Base-by-base conservation (phyloP, 345 rosid species). In the Camelina hispida region DNA sequence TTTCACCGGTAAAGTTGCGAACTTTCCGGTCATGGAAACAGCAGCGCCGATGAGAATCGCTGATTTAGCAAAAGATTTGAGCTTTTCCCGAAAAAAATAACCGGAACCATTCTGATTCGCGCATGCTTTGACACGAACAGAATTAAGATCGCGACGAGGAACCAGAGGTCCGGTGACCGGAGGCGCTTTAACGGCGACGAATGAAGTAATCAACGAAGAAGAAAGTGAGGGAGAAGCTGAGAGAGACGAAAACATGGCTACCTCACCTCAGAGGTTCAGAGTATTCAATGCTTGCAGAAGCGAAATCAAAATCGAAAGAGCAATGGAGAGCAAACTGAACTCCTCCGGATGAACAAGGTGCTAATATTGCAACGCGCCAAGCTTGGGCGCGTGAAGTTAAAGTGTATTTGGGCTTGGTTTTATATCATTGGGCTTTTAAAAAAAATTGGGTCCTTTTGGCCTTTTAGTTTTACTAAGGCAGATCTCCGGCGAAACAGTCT, bases 31-130 rank as follows among this genome's bases (percentile, higher is more conserved):
- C 66, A 87, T 64, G 10, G 91, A 85, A 69, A 81, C 78, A 43
- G 93, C 62, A 25, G 85, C 78, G 2, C 83, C 91, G 23, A 88
- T 43, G 9, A 93, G 76, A 69, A 93, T 69, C 0, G 86, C 84
- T 7, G 93, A 74, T 30, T 84, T 86, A 44, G 90, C 79, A 17
- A 85, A 71, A 43, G 83, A 77, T 75, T 78, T 84, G 25, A 89
- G 69, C 64, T 77, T 84, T 1, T 77, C 72, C 9, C 68, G 16
- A 37, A 81, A 2, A n/a, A 40, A 38, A 61, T 67, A 6, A 15
- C 52, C 62, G 1, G 61, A 30, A 20, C 40, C 62, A 65, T 65
- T 56, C 57, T 78, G 48, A 30, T 60, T 47, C 44, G 85, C 56
- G 68, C 73, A 65, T 53, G 84, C 85, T 28, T 60, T 78, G 69